A percentile compares a stretch with the other conserved stretches of the same genome.
These are phyloP conservation scores for Euphrasia arctica DNA, from an alignment of 305 asterid species.

Conservation along the genomic window DNA sequence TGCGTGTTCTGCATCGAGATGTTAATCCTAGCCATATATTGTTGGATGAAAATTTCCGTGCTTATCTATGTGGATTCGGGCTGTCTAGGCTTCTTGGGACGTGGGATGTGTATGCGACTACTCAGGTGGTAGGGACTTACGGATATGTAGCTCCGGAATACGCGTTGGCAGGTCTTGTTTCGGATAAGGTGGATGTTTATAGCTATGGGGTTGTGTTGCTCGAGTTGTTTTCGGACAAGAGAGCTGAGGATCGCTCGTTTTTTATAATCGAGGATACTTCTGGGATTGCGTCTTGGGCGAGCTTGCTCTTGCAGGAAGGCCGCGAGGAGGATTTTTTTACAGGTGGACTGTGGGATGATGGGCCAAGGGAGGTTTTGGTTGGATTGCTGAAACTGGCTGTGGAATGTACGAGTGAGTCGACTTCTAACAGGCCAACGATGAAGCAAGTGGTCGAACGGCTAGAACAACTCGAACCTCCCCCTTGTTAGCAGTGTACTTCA, in stretches of 20 bases:
- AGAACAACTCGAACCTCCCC: slow-evolving; percentile 69
- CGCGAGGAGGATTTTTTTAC: slow-evolving; percentile 72
- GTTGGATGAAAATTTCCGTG: background rate
- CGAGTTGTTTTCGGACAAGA: slow-evolving; percentile 60
- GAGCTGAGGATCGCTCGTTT: slow-evolving; percentile 67
- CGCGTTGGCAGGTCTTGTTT: background rate
- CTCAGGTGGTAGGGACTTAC: background rate
- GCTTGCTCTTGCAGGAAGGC: slow-evolving; percentile 72
- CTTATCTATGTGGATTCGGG: background rate
- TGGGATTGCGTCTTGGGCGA: slow-evolving; percentile 73
- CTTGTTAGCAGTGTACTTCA: slow-evolving; percentile 40
- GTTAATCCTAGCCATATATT: background rate
- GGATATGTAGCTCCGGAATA: slow-evolving; percentile 8
- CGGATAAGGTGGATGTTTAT: slow-evolving; percentile 8
- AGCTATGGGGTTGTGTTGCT: slow-evolving; percentile 12
- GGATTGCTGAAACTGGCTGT: slow-evolving; percentile 69
- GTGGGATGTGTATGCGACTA: background rate
- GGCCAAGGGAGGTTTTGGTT: slow-evolving; percentile 74
- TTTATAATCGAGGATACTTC: slow-evolving; percentile 64
- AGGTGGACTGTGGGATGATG: slow-evolving; percentile 65
- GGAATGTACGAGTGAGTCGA: slow-evolving; percentile 65
- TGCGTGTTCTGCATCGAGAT: background rate
- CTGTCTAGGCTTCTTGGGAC: background rate
- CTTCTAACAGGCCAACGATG: slow-evolving; percentile 75
- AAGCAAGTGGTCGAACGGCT: slow-evolving; percentile 71